Evolutionary conservation across 306 rosid species (phyloP).

Genomic region (Neltuma alba): DNA sequence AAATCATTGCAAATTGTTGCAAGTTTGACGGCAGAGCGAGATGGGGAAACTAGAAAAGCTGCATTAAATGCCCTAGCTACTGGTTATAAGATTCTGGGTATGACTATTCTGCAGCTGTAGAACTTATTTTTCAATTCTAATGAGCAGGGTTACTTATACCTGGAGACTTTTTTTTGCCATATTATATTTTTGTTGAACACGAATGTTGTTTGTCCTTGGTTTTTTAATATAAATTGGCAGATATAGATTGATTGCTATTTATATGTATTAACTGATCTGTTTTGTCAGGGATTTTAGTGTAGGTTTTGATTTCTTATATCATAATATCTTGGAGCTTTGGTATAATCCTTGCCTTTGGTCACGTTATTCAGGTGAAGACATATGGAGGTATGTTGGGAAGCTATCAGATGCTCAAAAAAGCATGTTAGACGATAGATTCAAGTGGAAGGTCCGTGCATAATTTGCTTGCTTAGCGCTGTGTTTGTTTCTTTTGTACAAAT

Average conservation of each 20-base stretch:
- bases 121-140: neutral
- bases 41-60: constrained; percentile 96
- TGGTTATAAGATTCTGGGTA: constrained; percentile 98
- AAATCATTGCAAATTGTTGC: constrained; percentile 95
- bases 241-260: neutral
- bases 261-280: constrained; percentile 20
- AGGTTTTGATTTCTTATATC: constrained; percentile 17
- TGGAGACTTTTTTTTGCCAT: neutral
- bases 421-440: constrained; percentile 96
- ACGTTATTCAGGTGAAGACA: constrained; percentile 79
- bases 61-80: constrained; percentile 94
- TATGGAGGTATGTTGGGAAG: constrained; percentile 96
- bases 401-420: constrained; percentile 97
- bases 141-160: neutral
- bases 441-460: constrained; percentile 80
- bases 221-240: neutral
- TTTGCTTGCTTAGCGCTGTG: neutral
- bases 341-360: neutral
- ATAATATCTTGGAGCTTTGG: constrained; percentile 12
- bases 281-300: neutral
- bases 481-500: neutral
- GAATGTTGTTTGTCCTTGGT: neutral
- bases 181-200: constrained; percentile 7
- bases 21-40: constrained; percentile 94
- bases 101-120: constrained; percentile 30